Percentiles rank a stretch among this genome's conserved stretches.
Evolutionary conservation across 768 basidiomycete species (phyloP).

Genomic region (Pholiota microspora): DNA sequence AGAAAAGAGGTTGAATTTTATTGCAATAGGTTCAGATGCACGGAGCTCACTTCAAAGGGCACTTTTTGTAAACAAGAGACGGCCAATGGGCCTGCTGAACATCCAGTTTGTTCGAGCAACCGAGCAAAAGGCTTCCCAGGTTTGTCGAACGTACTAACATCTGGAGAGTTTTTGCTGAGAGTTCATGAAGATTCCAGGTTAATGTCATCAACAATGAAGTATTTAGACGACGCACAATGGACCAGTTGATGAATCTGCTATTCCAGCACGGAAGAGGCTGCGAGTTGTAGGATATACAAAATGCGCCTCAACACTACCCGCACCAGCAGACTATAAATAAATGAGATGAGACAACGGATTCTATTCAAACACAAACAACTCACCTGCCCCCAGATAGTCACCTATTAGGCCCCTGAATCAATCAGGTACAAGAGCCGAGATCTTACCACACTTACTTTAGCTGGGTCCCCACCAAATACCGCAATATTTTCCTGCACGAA

Average conservation of each 20-base stretch:
- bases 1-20: neutral
- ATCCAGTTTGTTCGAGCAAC: constrained; percentile 44
- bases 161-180: constrained; percentile 49
- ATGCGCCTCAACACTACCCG: constrained; percentile 47
- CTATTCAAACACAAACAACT: neutral
- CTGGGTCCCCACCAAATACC: constrained; percentile 62
- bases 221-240: constrained; percentile 42
- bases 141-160: constrained; percentile 44
- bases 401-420: constrained; percentile 24
- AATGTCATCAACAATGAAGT: neutral
- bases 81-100: constrained; percentile 34
- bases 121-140: constrained; percentile 49
- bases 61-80: constrained; percentile 44
- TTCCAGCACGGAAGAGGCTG: constrained; percentile 48
- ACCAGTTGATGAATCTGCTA: constrained; percentile 48
- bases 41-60: constrained; percentile 37
- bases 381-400: constrained; percentile 58
- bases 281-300: constrained; percentile 38
- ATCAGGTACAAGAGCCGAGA: neutral
- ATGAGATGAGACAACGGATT: neutral
- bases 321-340: constrained; percentile 44
- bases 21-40: neutral
- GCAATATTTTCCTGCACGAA: constrained; percentile 68
- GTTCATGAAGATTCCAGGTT: neutral
- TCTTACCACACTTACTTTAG: constrained; percentile 35